A percentile compares a stretch with the other conserved stretches of the same genome.
phyloP scores from a whole-genome alignment of 2,329 filamentous ascomycete species.

The Fusarium hostae region DNA sequence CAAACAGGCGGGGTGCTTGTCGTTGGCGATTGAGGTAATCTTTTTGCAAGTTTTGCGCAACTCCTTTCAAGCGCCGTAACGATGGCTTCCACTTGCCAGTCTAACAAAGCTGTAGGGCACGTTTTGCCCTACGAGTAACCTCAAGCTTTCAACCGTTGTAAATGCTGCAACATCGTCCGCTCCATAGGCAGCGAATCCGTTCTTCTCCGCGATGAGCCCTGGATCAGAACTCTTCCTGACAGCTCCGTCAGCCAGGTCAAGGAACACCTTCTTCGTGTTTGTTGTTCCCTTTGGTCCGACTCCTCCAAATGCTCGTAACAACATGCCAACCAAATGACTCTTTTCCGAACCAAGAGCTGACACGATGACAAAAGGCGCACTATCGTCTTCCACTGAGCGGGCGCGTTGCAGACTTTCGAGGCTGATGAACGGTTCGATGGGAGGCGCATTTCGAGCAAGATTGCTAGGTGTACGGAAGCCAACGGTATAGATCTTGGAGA shows the following conservation, averaged over 20 bases:
- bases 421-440: conserved; percentile 82
- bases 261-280: conserved; percentile 74
- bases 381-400: conserved; percentile 59
- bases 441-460: conserved; percentile 71
- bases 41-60: neutral
- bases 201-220: conserved; percentile 74
- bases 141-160: conserved; percentile 83
- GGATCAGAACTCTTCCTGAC: conserved; percentile 71
- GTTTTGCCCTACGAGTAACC: conserved; percentile 84
- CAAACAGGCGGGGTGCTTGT: neutral
- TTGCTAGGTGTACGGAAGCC: conserved; percentile 75
- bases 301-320: conserved; percentile 76
- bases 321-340: conserved; percentile 79
- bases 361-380: conserved; percentile 81
- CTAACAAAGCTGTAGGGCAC: conserved; percentile 89
- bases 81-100: conserved; percentile 68
- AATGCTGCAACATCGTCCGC: conserved; percentile 84
- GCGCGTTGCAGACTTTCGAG: conserved; percentile 71
- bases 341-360: conserved; percentile 83
- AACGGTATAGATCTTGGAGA: conserved; percentile 85
- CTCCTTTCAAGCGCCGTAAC: conserved; percentile 56
- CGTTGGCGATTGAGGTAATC: neutral
- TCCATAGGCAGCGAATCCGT: conserved; percentile 83
- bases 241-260: conserved; percentile 76
- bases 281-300: conserved; percentile 47